Base-by-base conservation (phyloP, 805 yeast genomes). In the Pichia occidentalis region DNA sequence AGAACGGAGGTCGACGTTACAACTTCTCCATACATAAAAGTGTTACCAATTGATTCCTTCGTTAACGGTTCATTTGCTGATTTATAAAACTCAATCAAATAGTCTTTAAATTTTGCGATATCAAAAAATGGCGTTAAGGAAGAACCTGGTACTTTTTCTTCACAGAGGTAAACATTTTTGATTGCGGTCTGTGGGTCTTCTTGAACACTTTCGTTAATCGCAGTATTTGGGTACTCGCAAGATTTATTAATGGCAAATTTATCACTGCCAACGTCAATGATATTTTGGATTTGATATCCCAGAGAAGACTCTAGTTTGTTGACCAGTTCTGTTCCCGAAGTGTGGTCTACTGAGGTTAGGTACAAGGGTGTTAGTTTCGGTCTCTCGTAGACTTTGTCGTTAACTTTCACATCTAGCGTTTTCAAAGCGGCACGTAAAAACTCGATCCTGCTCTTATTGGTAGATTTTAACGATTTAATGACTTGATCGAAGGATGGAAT, bases 1-100 rank as follows among this genome's bases (percentile, higher is more conserved):
- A 90, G 61, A 0, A 84, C 72, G 38, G 75, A 79, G 0, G 98
- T 90, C 0, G 97, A 88, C 0, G 96, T 84, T 2, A 88, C 77
- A 5, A 88, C 95, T 53, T 90, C 97, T 11, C 85, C 86, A 53
- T 90, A 90, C 24, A 84, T 60, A 17, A 85, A 57, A 2, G 70
- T 54, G 1, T 81, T 61, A 2, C 97, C 97, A 28, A 80, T 62
- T 3, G 60, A 61, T 4, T 65, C 65, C 1, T 29, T 24, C 4
- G 32, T 25, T 9, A 40, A n/a, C 4, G 24, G 20, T 31, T 45
- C 42, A 6, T 32, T 27, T 53, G 48, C 23, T 45, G 43, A 31
- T 44, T 49, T 23, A 57, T 69, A 59, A 16, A 54, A 52, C 17
- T 53, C 49, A 16, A 54, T 54, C 30, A 84, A 56, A 20, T 55